A percentile compares a stretch with the other conserved stretches of the same genome.
These are phyloP conservation scores for Annulohypoxylon moriforme DNA, from an alignment of 495 filamentous ascomycete species.

Conservation along the genomic window DNA sequence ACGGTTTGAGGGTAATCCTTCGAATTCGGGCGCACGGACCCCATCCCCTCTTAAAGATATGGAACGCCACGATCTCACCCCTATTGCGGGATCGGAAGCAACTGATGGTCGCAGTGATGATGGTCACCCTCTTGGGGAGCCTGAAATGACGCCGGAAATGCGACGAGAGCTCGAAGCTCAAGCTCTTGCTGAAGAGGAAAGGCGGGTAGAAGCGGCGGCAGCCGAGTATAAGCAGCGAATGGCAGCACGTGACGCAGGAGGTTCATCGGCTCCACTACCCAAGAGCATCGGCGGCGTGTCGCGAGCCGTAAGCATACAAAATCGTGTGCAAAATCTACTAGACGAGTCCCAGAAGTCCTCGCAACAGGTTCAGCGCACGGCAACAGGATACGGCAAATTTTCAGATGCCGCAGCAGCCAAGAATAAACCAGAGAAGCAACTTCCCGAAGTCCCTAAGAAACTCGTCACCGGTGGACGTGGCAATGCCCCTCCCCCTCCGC, in stretches of 20 bases:
- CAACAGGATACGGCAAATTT: slow-evolving; percentile 88
- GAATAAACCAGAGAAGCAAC: slow-evolving; percentile 41
- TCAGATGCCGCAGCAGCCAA: slow-evolving; percentile 63
- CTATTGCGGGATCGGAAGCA: slow-evolving; percentile 80
- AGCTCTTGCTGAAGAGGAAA: slow-evolving; percentile 87
- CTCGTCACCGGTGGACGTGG: slow-evolving; percentile 31
- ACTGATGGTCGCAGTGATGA: slow-evolving; percentile 77
- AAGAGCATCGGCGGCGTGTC: slow-evolving; percentile 68
- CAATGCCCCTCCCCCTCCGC: slow-evolving; percentile 38
- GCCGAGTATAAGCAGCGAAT: slow-evolving; percentile 87
- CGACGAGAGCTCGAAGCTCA: slow-evolving; percentile 88
- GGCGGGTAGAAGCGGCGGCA: slow-evolving; percentile 89
- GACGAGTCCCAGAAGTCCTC: slow-evolving; percentile 76
- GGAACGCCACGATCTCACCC: slow-evolving; percentile 69
- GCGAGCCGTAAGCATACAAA: slow-evolving; percentile 85
- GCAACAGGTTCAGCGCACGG: slow-evolving; percentile 72
- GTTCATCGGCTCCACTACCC: slow-evolving; percentile 54
- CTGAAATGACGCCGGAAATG: slow-evolving; percentile 86
- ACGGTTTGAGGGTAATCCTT: slow-evolving; percentile 78
- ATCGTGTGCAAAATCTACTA: slow-evolving; percentile 86
- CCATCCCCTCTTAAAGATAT: slow-evolving; percentile 67
- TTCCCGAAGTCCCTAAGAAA: slow-evolving; percentile 36
- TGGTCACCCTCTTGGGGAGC: slow-evolving; percentile 65
- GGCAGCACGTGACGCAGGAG: slow-evolving; percentile 65
- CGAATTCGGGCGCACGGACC: slow-evolving; percentile 58